Conservation (phyloP, 2,329 filamentous ascomycete genomes). For the Fusarium nanum region DNA sequence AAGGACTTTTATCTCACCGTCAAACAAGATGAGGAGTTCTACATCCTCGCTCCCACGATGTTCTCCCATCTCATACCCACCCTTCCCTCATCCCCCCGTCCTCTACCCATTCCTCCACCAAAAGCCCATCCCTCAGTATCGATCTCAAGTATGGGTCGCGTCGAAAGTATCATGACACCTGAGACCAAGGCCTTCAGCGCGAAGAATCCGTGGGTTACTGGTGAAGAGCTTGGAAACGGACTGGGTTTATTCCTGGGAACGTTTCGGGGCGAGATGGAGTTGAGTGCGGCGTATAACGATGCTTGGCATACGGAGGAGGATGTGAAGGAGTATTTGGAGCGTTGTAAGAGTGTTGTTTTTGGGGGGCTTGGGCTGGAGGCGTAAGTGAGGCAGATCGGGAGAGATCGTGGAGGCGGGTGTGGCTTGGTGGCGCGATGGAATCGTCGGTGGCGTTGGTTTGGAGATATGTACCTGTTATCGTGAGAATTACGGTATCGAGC, state of each 20-base stretch:
- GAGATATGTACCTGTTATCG: not conserved
- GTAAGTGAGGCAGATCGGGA: not conserved
- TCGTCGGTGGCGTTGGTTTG: not conserved
- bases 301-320: slow-evolving; percentile 53
- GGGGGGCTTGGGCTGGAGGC: not conserved
- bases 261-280: slow-evolving; percentile 50
- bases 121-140: slow-evolving; percentile 45
- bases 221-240: slow-evolving; percentile 56
- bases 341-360: slow-evolving; percentile 28
- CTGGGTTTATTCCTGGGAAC: slow-evolving; percentile 56
- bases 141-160: slow-evolving; percentile 51
- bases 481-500: not conserved
- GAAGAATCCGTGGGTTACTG: slow-evolving; percentile 57
- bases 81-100: slow-evolving; percentile 16
- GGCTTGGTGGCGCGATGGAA: not conserved
- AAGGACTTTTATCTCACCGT: slow-evolving; percentile 47
- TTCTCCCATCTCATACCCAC: slow-evolving; percentile 34
- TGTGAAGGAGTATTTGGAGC: slow-evolving; percentile 38
- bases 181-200: slow-evolving; percentile 46
- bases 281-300: slow-evolving; percentile 58
- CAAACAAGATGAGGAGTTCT: slow-evolving; percentile 48
- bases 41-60: slow-evolving; percentile 41
- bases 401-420: too few species aligned
- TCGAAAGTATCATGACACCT: slow-evolving; percentile 51
- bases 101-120: slow-evolving; percentile 42